phyloP scores from a whole-genome alignment of 768 basidiomycete genomes.

The Phlegmacium glaucopus region DNA sequence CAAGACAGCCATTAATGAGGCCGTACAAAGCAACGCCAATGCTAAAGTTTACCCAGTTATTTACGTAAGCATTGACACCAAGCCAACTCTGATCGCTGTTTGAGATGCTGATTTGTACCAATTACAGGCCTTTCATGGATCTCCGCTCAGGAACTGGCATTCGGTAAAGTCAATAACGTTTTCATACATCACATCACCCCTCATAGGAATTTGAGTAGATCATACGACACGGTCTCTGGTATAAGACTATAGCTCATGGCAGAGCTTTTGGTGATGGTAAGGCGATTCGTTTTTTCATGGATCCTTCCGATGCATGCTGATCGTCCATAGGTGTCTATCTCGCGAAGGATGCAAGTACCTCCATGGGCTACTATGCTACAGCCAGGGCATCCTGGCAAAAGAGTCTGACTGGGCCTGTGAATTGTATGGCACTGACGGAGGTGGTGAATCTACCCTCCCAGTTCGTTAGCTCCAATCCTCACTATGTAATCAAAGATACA shows the following conservation, averaged over 20 bases:
- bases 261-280: constrained; percentile 61
- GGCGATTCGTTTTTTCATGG: constrained; percentile 4
- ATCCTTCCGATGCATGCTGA: not conserved
- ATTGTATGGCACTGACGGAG: constrained; percentile 60
- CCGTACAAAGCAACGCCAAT: constrained; percentile 35
- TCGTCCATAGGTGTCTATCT: constrained; percentile 57
- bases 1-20: constrained; percentile 37
- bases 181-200: not conserved
- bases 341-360: constrained; percentile 51
- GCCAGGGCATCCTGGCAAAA: constrained; percentile 45
- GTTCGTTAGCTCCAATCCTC: constrained; percentile 50
- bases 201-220: constrained; percentile 38
- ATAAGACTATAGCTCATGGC: constrained; percentile 50
- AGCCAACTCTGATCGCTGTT: not conserved
- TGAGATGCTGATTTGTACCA: not conserved
- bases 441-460: constrained; percentile 56
- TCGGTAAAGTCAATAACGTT: constrained; percentile 37
- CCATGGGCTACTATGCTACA: constrained; percentile 41
- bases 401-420: constrained; percentile 42
- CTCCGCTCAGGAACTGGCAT: constrained; percentile 65
- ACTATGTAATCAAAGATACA: constrained; percentile 60
- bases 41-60: constrained; percentile 44
- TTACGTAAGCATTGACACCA: constrained; percentile 30
- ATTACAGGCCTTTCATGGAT: constrained; percentile 67
- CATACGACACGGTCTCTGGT: constrained; percentile 71